Conservation (phyloP, 2,329 filamentous ascomycete species). For the Claviceps purpurea region DNA sequence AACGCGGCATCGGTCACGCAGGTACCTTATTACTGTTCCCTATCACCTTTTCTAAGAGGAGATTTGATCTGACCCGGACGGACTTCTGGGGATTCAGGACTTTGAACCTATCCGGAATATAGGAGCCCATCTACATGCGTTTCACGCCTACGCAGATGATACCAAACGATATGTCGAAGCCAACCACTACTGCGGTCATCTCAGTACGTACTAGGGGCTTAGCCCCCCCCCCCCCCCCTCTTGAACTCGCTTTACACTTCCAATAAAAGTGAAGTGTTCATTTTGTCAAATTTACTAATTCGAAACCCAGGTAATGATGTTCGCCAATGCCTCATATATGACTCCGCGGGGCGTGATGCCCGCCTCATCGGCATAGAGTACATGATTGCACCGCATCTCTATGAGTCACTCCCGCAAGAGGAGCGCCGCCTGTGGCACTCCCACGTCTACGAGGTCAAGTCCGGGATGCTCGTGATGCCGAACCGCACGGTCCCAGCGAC, state of each 20-base stretch:
- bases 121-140: conserved; percentile 77
- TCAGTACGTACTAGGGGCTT: conserved; percentile 27
- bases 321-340: conserved; percentile 77
- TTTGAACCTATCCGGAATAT: conserved; percentile 62
- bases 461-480: conserved; percentile 70
- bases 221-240: neutral
- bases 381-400: conserved; percentile 64
- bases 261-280: neutral
- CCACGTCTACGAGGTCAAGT: conserved; percentile 62
- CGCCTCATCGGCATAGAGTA: conserved; percentile 77
- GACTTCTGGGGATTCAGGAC: conserved; percentile 25
- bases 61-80: neutral
- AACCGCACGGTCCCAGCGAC: conserved; percentile 42
- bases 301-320: conserved; percentile 39
- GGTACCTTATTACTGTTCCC: too few relatives aligned
- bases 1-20: too few relatives aligned
- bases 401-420: conserved; percentile 46
- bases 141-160: conserved; percentile 69
- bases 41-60: too few relatives aligned
- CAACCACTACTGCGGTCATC: conserved; percentile 74
- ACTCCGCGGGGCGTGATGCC: conserved; percentile 51
- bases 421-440: conserved; percentile 73
- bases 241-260: too few relatives aligned
- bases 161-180: conserved; percentile 56
- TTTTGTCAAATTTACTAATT: neutral